phyloP scores from a whole-genome alignment of 352 stramenopile species.

The Phytophthora sp. region DNA sequence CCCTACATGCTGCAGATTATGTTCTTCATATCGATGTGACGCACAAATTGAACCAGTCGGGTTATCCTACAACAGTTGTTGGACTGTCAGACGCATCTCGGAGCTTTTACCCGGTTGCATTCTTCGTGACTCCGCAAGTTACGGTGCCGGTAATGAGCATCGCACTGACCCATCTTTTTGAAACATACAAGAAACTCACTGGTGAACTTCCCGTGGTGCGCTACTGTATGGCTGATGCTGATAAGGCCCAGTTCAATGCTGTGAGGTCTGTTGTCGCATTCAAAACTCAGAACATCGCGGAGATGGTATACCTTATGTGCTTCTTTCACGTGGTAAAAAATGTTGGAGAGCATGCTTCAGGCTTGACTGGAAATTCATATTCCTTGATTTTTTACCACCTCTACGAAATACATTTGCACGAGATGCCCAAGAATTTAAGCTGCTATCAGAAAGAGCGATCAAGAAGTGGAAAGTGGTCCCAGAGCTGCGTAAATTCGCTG shows the following conservation, averaged over 20 bases:
- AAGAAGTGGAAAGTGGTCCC: neutral
- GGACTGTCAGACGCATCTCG: too few species aligned
- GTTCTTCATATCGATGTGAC: too few species aligned
- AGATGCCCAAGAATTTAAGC: neutral
- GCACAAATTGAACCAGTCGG: too few species aligned
- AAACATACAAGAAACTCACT: neutral
- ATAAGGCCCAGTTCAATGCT: too few species aligned
- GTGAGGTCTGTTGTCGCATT: neutral
- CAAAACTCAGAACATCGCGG: neutral
- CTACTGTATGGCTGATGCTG: neutral
- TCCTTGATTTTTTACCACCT: neutral
- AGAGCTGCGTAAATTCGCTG: neutral
- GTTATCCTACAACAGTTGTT: too few species aligned
- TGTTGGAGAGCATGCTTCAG: neutral
- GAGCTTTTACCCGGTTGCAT: neutral
- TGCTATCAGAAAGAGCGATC: neutral
- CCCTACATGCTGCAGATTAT: too few species aligned
- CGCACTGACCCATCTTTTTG: neutral
- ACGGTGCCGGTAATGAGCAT: neutral
- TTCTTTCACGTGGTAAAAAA: neutral
- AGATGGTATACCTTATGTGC: neutral
- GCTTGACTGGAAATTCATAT: neutral
- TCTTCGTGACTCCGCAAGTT: neutral
- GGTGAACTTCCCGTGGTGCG: neutral
- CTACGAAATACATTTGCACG: neutral